Base-by-base conservation (phyloP, 352 stramenopile species). In the Globisporangium middletonii region DNA sequence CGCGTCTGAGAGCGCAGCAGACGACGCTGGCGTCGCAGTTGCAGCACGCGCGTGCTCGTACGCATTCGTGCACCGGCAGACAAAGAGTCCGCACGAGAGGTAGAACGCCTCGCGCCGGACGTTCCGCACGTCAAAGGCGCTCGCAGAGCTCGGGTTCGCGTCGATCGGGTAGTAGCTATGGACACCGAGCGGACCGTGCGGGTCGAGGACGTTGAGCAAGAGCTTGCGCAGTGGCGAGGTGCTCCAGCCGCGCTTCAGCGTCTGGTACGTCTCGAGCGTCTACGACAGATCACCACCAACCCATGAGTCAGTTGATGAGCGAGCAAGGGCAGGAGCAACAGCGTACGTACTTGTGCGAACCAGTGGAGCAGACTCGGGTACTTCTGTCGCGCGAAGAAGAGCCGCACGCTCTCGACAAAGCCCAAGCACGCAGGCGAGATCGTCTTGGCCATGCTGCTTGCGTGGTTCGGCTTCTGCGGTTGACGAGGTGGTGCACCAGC, bases 301-400 rank as follows among this genome's bases (percentile, higher is more conserved):
- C 9, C 35, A 57, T 46, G 4, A 42, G 19, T 49, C 4, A 64
- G 4, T 11, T 23, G 28, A 23, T 23, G 23, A 23, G 23, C 23
- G 23, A 11, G 37, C 37, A 42, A 42, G 37, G 37, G 0, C 16
- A 55, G 53, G 16, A 54, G 19, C 42, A 9, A 59, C 23, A 26
- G 49, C 45, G 27, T 30, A 18, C 59, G 42, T 71, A 93, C 85
- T 78, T 86, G 74, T 38, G 80, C 79, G 59, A 94, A 91, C 86
- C 86, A 95, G 48, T 88, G 67, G 1, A 95, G 53, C 27, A 95
- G 71, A 37, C 79, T 88, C 23, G 86, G 83, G 35, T 92, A 92
- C 52, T 91, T 90, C 49, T 92, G 79, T 4, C 73, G 77, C 11
- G 86, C 82, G 50, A 94, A 95, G 59, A 91, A 95, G 0, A 90